A percentile compares a stretch with the other conserved stretches of the same genome.
These are phyloP conservation scores for Dioszegia aurantiaca DNA, from an alignment of 768 basidiomycete species.

Conservation along the genomic window DNA sequence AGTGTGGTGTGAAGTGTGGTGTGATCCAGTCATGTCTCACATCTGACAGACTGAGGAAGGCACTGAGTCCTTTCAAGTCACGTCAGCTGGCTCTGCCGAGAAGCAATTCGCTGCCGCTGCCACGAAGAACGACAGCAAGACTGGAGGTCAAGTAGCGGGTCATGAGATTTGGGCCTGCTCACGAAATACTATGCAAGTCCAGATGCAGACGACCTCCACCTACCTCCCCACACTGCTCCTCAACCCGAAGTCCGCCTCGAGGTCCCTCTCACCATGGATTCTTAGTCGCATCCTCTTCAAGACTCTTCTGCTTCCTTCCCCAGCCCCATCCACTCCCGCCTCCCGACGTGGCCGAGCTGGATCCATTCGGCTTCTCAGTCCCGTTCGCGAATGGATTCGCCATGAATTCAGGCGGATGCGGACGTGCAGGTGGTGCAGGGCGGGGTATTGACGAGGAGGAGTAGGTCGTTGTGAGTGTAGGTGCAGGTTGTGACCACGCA, in stretches of 20 bases:
- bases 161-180: too few relatives aligned
- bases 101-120: too few relatives aligned
- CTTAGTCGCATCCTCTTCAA: constrained; percentile 33
- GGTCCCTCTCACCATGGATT: constrained; percentile 38
- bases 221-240: too few relatives aligned
- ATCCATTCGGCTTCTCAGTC: constrained; percentile 3
- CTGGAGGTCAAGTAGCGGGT: too few relatives aligned
- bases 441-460: constrained; percentile 22
- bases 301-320: constrained; percentile 22
- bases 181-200: too few relatives aligned
- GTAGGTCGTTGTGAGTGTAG: constrained; percentile 1
- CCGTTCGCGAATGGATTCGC: constrained; percentile 36
- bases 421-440: constrained; percentile 43
- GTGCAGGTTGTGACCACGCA: constrained; percentile 22
- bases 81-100: too few relatives aligned
- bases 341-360: background rate
- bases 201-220: too few relatives aligned
- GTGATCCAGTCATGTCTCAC: too few relatives aligned
- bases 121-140: too few relatives aligned
- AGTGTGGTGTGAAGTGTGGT: too few relatives aligned
- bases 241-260: background rate
- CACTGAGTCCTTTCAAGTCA: too few relatives aligned
- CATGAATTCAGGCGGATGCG: constrained; percentile 42
- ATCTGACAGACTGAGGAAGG: too few relatives aligned
- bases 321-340: constrained; percentile 10